These are phyloP conservation scores for Pseudopyricularia javanii DNA, from an alignment of 2,329 filamentous ascomycete genomes.

Conservation along the genomic window DNA sequence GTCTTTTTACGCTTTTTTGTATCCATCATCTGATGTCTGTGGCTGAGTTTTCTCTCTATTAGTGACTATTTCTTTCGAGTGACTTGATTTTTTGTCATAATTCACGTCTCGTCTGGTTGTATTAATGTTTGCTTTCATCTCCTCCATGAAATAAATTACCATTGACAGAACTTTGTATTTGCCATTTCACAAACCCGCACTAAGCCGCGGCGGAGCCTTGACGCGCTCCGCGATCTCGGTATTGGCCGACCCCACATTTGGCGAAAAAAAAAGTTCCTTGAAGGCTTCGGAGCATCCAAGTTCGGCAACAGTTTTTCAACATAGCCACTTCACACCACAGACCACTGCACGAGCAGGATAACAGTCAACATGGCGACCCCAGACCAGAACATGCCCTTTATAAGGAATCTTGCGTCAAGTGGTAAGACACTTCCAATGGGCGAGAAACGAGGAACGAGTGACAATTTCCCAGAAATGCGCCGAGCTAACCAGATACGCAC, in stretches of 20 bases:
- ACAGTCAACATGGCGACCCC: slow-evolving; percentile 22
- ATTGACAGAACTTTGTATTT: too few relatives aligned
- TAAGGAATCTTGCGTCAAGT: slow-evolving; percentile 72
- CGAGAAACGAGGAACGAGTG: too few relatives aligned
- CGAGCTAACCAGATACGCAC: not conserved
- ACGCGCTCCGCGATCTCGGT: not conserved
- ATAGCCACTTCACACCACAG: not conserved
- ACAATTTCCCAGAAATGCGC: too few relatives aligned
- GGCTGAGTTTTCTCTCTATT: not conserved
- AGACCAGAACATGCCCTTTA: slow-evolving; percentile 53
- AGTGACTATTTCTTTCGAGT: not conserved
- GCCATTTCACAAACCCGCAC: not conserved
- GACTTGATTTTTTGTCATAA: not conserved
- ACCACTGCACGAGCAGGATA: not conserved
- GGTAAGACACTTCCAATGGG: slow-evolving; percentile 37
- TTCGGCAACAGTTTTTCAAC: not conserved
- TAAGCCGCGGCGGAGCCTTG: not conserved
- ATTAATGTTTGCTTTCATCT: too few relatives aligned
- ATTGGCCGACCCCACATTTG: not conserved
- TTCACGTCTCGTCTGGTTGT: not conserved
- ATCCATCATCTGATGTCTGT: not conserved
- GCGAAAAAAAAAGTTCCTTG: not conserved
- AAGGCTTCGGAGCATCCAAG: not conserved
- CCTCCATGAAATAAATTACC: too few relatives aligned
- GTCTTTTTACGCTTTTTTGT: not conserved